phyloP scores from a whole-genome alignment of 2,329 filamentous ascomycete genomes.

The Fusarium stilboides region DNA sequence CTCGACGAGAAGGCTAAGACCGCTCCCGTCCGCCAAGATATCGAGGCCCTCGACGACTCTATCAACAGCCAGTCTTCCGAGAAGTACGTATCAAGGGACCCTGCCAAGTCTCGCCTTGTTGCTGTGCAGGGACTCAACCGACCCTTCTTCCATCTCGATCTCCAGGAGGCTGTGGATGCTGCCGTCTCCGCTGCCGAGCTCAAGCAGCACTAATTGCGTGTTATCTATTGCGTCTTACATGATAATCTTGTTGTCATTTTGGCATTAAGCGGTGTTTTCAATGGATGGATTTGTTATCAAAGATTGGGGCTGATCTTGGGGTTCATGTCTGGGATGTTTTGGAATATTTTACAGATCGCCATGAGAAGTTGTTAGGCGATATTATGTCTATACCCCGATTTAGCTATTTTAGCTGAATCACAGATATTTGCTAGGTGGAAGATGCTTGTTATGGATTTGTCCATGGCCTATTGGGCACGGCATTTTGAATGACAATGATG shows the following conservation, averaged over 20 bases:
- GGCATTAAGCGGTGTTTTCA: constrained; percentile 23
- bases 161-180: constrained; percentile 65
- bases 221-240: background rate
- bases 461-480: background rate
- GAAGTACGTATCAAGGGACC: constrained; percentile 50
- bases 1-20: constrained; percentile 70
- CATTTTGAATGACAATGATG: constrained; percentile 18
- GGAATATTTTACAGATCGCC: constrained; percentile 16
- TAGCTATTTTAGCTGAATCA: constrained; percentile 17
- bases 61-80: constrained; percentile 46
- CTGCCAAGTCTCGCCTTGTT: constrained; percentile 52
- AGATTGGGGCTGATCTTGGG: background rate
- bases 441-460: background rate
- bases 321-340: constrained; percentile 9
- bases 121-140: constrained; percentile 64
- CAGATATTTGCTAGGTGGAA: background rate
- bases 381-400: constrained; percentile 35
- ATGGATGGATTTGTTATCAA: constrained; percentile 2
- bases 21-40: constrained; percentile 45
- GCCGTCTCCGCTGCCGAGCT: constrained; percentile 56
- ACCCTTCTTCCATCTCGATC: constrained; percentile 68
- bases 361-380: constrained; percentile 26
- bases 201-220: constrained; percentile 45
- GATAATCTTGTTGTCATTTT: constrained; percentile 13
- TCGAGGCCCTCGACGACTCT: constrained; percentile 49